phyloP scores from a whole-genome alignment of 129 eudicot genomes.

The Oenanthe sinensis region DNA sequence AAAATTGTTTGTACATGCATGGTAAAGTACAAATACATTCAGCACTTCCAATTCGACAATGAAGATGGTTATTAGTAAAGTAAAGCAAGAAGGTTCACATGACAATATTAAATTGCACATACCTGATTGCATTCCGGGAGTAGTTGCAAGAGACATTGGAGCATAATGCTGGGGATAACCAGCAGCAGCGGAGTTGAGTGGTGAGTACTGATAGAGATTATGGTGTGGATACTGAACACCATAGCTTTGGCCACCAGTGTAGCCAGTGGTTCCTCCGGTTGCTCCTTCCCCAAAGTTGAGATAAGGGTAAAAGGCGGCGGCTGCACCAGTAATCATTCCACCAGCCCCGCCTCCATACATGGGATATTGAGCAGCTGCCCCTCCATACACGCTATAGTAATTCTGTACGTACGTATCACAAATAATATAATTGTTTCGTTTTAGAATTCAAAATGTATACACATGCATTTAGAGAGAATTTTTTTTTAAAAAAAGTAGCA shows the following conservation, averaged over 20 bases:
- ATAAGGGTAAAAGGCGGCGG: constrained; percentile 75
- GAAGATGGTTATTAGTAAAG: no score
- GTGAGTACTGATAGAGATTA: constrained; percentile 53
- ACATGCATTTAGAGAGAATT: not conserved
- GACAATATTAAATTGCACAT: constrained; percentile 11
- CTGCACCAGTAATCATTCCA: constrained; percentile 55
- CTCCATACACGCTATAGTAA: constrained; percentile 85
- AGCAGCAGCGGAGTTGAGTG: constrained; percentile 40
- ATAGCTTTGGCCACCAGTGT: constrained; percentile 52
- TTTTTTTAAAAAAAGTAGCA: not conserved
- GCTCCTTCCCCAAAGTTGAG: constrained; percentile 54
- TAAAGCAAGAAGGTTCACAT: no score
- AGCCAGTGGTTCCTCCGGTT: constrained; percentile 27
- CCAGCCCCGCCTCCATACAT: constrained; percentile 49
- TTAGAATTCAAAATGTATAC: no score
- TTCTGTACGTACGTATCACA: constrained; percentile 27
- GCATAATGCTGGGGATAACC: constrained; percentile 66
- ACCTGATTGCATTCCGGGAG: constrained; percentile 90
- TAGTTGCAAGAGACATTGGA: constrained; percentile 71
- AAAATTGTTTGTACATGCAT: no score
- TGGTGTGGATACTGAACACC: constrained; percentile 66
- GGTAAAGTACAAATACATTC: no score
- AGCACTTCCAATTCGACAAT: no score
- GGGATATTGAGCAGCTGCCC: constrained; percentile 62
- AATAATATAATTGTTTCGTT: no score